A percentile compares a stretch with the other conserved stretches of the same genome.
Evolutionary conservation across 768 basidiomycete genomes (phyloP).

Genomic region (Lepiota venenata): DNA sequence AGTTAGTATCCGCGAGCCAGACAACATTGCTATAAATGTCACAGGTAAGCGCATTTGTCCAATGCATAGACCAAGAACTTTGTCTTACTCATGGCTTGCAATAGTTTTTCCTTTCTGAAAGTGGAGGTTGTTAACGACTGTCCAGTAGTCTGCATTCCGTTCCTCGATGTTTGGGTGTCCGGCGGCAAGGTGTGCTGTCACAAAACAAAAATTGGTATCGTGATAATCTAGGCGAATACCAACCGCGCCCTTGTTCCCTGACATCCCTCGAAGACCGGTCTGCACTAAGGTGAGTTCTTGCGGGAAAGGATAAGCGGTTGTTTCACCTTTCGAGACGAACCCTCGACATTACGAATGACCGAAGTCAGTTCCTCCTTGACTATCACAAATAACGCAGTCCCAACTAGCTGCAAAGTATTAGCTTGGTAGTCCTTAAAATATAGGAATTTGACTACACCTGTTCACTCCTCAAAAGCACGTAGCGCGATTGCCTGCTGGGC

Average conservation of each 20-base stretch:
- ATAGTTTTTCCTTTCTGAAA: conserved; percentile 91
- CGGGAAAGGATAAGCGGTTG: neutral
- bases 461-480: conserved; percentile 87
- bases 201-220: conserved; percentile 90
- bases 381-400: conserved; percentile 85
- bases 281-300: conserved; percentile 22
- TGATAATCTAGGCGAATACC: conserved; percentile 90
- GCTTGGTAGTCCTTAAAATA: conserved; percentile 12
- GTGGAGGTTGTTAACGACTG: conserved; percentile 79
- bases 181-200: conserved; percentile 96
- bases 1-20: conserved; percentile 96
- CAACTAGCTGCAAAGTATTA: conserved; percentile 67
- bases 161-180: conserved; percentile 89
- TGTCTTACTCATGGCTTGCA: conserved; percentile 80
- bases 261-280: conserved; percentile 92
- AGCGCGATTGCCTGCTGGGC: conserved; percentile 64
- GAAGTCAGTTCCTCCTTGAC: conserved; percentile 75
- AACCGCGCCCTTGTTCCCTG: conserved; percentile 96
- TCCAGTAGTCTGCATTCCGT: conserved; percentile 88
- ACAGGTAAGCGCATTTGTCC: neutral
- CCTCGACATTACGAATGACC: conserved; percentile 90
- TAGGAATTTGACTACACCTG: conserved; percentile 53
- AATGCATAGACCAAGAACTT: neutral
- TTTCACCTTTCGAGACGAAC: conserved; percentile 80
- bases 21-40: conserved; percentile 69